Percentiles rank a stretch among this genome's conserved stretches.
phyloP scores from a whole-genome alignment of 2,329 filamentous ascomycete genomes.

The Trichoderma pleuroti region DNA sequence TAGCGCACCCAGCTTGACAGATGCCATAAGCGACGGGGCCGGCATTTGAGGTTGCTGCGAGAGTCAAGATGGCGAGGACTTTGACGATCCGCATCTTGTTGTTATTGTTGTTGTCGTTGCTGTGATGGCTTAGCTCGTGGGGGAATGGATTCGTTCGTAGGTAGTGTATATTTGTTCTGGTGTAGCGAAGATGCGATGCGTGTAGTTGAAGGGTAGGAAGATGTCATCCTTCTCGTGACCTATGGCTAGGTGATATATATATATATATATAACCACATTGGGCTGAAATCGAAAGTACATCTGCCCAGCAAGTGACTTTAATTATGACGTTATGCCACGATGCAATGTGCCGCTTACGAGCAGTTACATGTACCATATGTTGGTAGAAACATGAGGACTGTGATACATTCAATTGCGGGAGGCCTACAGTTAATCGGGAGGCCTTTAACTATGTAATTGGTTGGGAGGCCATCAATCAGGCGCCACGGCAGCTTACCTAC shows the following conservation, averaged over 20 bases:
- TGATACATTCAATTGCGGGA: not conserved
- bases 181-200: too few species aligned
- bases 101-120: not conserved
- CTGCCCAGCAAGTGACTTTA: not conserved
- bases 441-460: too few species aligned
- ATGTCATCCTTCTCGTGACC: not conserved
- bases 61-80: not conserved
- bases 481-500: not conserved
- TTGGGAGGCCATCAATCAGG: not conserved
- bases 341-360: not conserved
- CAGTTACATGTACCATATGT: not conserved
- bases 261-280: not conserved
- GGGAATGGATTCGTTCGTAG: not conserved
- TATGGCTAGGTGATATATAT: not conserved
- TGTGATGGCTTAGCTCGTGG: not conserved
- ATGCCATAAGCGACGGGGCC: slow-evolving; percentile 7
- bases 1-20: slow-evolving; percentile 44
- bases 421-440: not conserved
- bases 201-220: not conserved
- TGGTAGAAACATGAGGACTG: not conserved
- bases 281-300: not conserved
- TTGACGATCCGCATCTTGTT: not conserved
- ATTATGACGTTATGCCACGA: not conserved
- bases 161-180: not conserved
- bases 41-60: not conserved